Percentiles rank a stretch among this genome's conserved stretches.
phyloP scores from a whole-genome alignment of 768 basidiomycete species.

The Rhodotorula graminis region DNA sequence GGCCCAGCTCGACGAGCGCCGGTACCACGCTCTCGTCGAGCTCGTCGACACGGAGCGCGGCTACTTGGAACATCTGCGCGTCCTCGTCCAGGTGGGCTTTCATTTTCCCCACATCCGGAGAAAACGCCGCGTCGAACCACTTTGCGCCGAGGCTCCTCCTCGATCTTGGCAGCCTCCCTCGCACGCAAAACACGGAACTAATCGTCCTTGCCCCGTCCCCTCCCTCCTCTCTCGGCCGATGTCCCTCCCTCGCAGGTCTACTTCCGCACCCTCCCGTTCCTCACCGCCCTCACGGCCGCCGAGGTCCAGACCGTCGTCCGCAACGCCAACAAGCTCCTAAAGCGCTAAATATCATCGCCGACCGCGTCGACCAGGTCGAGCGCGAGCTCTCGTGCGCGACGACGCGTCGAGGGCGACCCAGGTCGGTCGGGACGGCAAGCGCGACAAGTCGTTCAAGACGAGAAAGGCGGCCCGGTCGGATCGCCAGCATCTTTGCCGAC shows the following conservation, averaged over 20 bases:
- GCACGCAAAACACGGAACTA: background rate
- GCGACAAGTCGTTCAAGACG: slow-evolving; percentile 1
- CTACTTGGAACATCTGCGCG: slow-evolving; percentile 72
- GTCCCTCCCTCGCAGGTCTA: slow-evolving; percentile 36
- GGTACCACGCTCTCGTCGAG: slow-evolving; percentile 74
- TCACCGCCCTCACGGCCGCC: slow-evolving; percentile 30
- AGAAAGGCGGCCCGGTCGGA: slow-evolving; percentile 9
- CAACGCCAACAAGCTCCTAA: slow-evolving; percentile 30
- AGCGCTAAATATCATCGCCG: slow-evolving; percentile 37
- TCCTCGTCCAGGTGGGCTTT: slow-evolving; percentile 63
- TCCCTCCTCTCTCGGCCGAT: background rate
- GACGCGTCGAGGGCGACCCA: background rate
- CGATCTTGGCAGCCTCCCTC: background rate
- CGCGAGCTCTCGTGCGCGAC: slow-evolving; percentile 24
- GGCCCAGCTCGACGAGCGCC: slow-evolving; percentile 39
- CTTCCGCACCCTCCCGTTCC: slow-evolving; percentile 40
- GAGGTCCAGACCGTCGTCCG: slow-evolving; percentile 28
- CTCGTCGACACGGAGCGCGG: slow-evolving; percentile 76
- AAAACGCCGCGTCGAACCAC: background rate
- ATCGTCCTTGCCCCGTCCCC: background rate
- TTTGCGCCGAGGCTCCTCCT: background rate
- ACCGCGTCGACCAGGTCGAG: slow-evolving; percentile 27
- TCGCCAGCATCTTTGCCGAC: slow-evolving; percentile 24
- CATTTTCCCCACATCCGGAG: too few species aligned
- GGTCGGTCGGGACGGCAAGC: background rate